phyloP scores from a whole-genome alignment of 1,139 yeast species.

The Pneumocystis oryctolagi region DNA sequence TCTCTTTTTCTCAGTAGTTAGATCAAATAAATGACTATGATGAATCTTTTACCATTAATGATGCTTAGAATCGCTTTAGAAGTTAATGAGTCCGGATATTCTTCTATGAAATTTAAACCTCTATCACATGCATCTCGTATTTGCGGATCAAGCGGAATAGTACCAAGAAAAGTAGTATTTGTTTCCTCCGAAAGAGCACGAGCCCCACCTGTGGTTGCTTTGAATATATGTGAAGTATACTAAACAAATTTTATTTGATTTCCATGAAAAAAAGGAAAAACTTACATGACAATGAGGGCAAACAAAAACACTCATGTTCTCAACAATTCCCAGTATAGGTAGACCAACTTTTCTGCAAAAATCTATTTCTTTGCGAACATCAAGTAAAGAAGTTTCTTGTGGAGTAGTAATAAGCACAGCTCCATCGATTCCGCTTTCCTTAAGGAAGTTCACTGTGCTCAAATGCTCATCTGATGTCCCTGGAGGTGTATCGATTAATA shows the following conservation, averaged over 20 bases:
- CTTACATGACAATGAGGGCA: conserved; percentile 90
- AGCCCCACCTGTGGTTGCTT: conserved; percentile 97
- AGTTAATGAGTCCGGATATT: conserved; percentile 86
- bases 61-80: conserved; percentile 73
- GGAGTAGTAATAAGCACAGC: conserved; percentile 94
- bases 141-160: conserved; percentile 90
- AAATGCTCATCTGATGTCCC: conserved; percentile 97
- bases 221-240: conserved; percentile 51
- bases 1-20: conserved; percentile 18
- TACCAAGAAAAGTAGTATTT: conserved; percentile 64
- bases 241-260: conserved; percentile 15
- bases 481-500: conserved; percentile 93
- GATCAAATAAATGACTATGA: not conserved
- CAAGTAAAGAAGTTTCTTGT: conserved; percentile 88
- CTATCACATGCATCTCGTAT: conserved; percentile 78
- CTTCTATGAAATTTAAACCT: conserved; percentile 77
- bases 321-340: conserved; percentile 74
- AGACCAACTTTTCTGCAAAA: conserved; percentile 86
- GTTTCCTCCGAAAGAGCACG: conserved; percentile 64
- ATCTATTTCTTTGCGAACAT: conserved; percentile 89
- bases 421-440: conserved; percentile 87
- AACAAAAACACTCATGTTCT: conserved; percentile 96
- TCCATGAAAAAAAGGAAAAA: not conserved
- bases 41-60: conserved; percentile 33
- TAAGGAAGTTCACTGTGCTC: conserved; percentile 72